phyloP scores from a whole-genome alignment of 129 eudicot genomes.

The Sambucus nigra region DNA sequence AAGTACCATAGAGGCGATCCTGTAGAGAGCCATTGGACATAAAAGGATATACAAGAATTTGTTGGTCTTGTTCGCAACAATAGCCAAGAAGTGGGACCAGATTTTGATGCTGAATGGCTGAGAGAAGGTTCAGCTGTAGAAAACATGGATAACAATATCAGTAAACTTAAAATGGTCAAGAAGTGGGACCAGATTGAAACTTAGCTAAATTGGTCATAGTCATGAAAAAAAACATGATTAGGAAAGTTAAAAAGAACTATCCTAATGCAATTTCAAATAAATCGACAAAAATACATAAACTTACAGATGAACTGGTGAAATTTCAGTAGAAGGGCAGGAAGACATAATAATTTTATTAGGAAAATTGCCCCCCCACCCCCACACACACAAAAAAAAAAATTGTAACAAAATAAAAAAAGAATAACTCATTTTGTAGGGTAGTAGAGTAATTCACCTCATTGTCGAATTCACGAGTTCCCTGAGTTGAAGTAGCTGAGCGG shows the following conservation, averaged over 20 bases:
- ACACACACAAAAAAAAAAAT: no score
- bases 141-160: slow-evolving; percentile 8
- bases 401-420: no score
- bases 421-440: slow-evolving; percentile 3
- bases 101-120: slow-evolving; percentile 65
- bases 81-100: slow-evolving; percentile 81
- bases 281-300: background rate
- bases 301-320: background rate
- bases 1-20: slow-evolving; percentile 82
- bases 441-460: slow-evolving; percentile 45
- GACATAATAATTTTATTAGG: no score
- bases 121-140: slow-evolving; percentile 66
- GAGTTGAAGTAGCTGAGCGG: slow-evolving; percentile 80
- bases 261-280: background rate
- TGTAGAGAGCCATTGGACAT: slow-evolving; percentile 92
- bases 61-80: slow-evolving; percentile 80
- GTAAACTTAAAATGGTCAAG: background rate
- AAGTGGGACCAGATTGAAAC: background rate
- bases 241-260: background rate
- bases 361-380: no score
- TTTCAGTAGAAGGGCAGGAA: background rate
- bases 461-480: slow-evolving; percentile 84
- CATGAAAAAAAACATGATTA: background rate
- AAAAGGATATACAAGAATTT: slow-evolving; percentile 82
- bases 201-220: background rate